Percentiles rank a stretch among this genome's conserved stretches.
phyloP scores from a whole-genome alignment of 305 asterid species.

The Fraxinus baroniana region DNA sequence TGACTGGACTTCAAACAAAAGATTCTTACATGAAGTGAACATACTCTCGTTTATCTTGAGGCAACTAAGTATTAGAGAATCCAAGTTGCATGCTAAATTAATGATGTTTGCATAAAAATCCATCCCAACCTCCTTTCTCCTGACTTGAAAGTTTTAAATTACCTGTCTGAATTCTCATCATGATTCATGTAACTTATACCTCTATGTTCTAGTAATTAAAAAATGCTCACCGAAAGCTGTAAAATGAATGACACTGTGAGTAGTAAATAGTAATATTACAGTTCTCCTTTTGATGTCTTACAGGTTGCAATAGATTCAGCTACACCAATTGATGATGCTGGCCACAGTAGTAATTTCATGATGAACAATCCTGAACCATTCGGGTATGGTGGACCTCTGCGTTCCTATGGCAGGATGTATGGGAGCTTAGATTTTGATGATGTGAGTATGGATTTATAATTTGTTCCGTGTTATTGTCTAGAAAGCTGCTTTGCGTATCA shows the following conservation, averaged over 20 bases:
- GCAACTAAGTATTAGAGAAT: background rate
- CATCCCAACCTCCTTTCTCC: background rate
- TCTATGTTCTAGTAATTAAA: background rate
- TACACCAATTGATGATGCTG: conserved; percentile 93
- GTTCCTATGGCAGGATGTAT: conserved; percentile 82
- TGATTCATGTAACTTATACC: background rate
- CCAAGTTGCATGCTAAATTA: background rate
- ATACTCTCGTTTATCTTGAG: conserved; percentile 4
- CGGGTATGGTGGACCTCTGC: conserved; percentile 82
- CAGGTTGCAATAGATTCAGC: conserved; percentile 99
- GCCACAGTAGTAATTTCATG: conserved; percentile 64
- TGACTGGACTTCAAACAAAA: background rate
- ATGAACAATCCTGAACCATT: conserved; percentile 72
- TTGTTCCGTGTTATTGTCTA: conserved; percentile 8
- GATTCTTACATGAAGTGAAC: background rate
- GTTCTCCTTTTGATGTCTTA: conserved; percentile 18
- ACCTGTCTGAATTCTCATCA: conserved; percentile 3
- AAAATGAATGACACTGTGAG: background rate
- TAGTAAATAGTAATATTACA: background rate
- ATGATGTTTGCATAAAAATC: background rate
- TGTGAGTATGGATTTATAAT: conserved; percentile 52
- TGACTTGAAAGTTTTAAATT: background rate
- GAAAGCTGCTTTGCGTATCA: background rate
- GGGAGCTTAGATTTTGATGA: conserved; percentile 86
- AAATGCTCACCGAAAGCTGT: background rate